phyloP scores from a whole-genome alignment of 179 eudicot genomes.

The Silene vulgaris region DNA sequence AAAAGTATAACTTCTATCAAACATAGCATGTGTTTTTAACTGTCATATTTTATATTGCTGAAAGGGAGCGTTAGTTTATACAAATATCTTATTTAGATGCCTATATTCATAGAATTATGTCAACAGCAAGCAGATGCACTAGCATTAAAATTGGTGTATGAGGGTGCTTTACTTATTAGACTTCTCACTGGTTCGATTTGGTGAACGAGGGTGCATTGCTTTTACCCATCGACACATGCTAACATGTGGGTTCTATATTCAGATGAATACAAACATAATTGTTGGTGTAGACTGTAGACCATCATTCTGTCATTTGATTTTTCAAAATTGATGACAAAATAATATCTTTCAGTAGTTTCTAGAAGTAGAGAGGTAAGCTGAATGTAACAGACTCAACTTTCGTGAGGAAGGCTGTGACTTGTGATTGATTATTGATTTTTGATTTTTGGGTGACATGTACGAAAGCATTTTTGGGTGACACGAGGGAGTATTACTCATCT shows the following conservation, averaged over 20 bases:
- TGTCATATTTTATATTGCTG: not conserved
- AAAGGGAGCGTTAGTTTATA: not conserved
- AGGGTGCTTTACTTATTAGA: not conserved
- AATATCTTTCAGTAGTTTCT: not conserved
- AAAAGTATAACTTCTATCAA: slow-evolving; percentile 47
- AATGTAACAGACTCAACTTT: not conserved
- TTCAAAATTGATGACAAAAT: slow-evolving; percentile 2
- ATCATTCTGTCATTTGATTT: slow-evolving; percentile 1
- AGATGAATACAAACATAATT: not conserved
- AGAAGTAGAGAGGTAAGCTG: slow-evolving; percentile 4
- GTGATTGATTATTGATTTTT: not conserved
- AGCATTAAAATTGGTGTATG: not conserved
- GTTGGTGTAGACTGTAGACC: not conserved
- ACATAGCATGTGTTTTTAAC: not conserved
- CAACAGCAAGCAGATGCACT: slow-evolving; percentile 5
- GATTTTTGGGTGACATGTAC: not conserved
- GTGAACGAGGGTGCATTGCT: slow-evolving; percentile 1
- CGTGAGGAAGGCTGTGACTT: slow-evolving; percentile 7
- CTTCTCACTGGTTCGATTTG: slow-evolving; percentile 6
- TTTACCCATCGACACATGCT: not conserved
- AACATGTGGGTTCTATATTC: not conserved
- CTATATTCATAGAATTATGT: not conserved
- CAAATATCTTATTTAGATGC: not conserved
- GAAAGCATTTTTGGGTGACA: not conserved
- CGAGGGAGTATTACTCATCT: not conserved